Conservation (phyloP, 2,329 filamentous ascomycete species). For the Aureobasidium zeae region DNA sequence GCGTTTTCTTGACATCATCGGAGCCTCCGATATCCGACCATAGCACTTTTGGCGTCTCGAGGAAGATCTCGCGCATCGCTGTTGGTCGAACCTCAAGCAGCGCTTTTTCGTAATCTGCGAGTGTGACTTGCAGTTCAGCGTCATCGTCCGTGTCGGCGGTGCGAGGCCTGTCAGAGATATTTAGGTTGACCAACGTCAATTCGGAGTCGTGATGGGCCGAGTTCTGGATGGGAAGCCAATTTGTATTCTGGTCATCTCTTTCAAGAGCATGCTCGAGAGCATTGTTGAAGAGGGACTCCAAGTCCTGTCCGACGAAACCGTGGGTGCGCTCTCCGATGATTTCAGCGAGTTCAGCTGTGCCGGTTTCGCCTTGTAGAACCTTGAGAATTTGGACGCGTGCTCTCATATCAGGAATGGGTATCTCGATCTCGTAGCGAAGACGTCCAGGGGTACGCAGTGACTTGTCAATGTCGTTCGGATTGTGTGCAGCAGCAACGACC, state of each 20-base stretch:
- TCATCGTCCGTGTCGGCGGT: neutral
- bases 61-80: slow-evolving; percentile 79
- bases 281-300: slow-evolving; percentile 54
- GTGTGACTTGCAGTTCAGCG: slow-evolving; percentile 16
- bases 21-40: slow-evolving; percentile 89
- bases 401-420: slow-evolving; percentile 65
- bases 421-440: slow-evolving; percentile 58
- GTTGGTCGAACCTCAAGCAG: slow-evolving; percentile 64
- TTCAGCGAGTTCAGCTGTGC: slow-evolving; percentile 43
- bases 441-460: slow-evolving; percentile 56
- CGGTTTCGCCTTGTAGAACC: slow-evolving; percentile 44
- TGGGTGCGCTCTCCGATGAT: slow-evolving; percentile 67
- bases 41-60: slow-evolving; percentile 75
- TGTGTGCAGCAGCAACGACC: slow-evolving; percentile 66
- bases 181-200: slow-evolving; percentile 1
- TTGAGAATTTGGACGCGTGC: slow-evolving; percentile 67
- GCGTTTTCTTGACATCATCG: slow-evolving; percentile 56
- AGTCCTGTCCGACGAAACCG: slow-evolving; percentile 73
- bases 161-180: neutral
- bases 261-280: slow-evolving; percentile 37
- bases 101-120: slow-evolving; percentile 54
- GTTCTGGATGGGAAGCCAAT: slow-evolving; percentile 2
- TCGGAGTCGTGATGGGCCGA: neutral
- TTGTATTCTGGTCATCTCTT: slow-evolving; percentile 21
- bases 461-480: slow-evolving; percentile 61